phyloP scores from a whole-genome alignment of 768 basidiomycete species.

The Aureoboletus auriporus region DNA sequence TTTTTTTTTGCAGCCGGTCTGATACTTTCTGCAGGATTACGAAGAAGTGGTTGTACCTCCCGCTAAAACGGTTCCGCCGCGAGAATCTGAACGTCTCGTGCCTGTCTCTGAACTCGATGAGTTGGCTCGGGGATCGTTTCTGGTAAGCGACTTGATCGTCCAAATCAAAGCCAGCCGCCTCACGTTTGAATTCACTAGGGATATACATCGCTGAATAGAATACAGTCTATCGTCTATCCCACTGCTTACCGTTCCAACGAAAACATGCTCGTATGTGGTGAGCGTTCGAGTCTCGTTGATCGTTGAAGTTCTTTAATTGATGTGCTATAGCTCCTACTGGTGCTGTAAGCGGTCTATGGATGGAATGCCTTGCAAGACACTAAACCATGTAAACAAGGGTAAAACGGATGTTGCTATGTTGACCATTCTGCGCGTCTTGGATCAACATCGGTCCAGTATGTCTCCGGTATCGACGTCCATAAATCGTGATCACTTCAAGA shows the following conservation, averaged over 20 bases:
- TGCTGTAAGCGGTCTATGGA: constrained; percentile 57
- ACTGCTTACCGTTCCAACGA: constrained; percentile 95
- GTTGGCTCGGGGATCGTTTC: constrained; percentile 78
- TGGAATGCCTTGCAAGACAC: neutral
- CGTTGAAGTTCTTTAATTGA: neutral
- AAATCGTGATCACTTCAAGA: constrained; percentile 76
- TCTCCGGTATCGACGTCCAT: constrained; percentile 43
- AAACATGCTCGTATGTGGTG: constrained; percentile 74
- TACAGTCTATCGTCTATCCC: constrained; percentile 93
- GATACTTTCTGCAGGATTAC: constrained; percentile 53
- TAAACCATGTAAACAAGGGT: constrained; percentile 50
- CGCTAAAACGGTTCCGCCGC: constrained; percentile 70
- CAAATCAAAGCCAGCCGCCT: neutral
- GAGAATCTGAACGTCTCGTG: constrained; percentile 65
- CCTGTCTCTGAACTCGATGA: constrained; percentile 69
- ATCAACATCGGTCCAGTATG: constrained; percentile 53
- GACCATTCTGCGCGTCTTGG: constrained; percentile 82
- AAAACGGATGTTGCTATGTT: constrained; percentile 99
- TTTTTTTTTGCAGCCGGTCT: constrained; percentile 2
- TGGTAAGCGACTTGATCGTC: constrained; percentile 43
- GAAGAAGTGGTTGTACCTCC: constrained; percentile 92
- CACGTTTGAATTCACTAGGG: constrained; percentile 45
- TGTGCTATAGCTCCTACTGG: constrained; percentile 81
- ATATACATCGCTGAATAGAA: constrained; percentile 83
- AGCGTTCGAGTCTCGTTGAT: constrained; percentile 1